phyloP scores from a whole-genome alignment of 2,329 filamentous ascomycete species.

The Epichloe amarillans region DNA sequence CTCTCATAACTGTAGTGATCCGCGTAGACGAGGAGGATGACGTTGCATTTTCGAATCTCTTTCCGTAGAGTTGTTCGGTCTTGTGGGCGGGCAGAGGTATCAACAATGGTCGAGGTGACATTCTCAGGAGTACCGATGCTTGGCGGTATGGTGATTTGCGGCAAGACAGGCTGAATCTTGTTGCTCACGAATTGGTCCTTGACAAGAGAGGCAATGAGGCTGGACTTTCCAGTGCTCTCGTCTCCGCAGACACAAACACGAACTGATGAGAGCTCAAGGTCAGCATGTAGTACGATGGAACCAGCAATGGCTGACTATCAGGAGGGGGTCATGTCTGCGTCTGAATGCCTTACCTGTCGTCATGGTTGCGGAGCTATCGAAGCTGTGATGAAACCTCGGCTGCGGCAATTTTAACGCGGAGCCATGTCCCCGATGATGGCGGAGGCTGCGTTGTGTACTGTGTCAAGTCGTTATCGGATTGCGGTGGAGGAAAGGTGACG shows the following conservation, averaged over 20 bases:
- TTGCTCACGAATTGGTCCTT: conserved; percentile 94
- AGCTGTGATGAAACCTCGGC: conserved; percentile 4
- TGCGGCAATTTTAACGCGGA: conserved; percentile 2
- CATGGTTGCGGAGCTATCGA: conserved; percentile 5
- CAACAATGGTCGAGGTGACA: conserved; percentile 93
- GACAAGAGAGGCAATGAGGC: conserved; percentile 85
- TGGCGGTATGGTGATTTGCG: conserved; percentile 88
- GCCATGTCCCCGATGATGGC: conserved; percentile 9
- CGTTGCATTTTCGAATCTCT: conserved; percentile 92
- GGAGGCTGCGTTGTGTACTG: neutral
- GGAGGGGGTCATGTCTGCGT: neutral
- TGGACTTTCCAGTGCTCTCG: conserved; percentile 88
- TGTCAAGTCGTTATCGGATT: neutral
- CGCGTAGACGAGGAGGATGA: conserved; percentile 91
- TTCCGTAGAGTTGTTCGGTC: conserved; percentile 82
- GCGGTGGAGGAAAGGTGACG: neutral
- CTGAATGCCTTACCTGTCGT: neutral
- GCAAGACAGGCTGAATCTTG: conserved; percentile 89
- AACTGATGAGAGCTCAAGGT: conserved; percentile 31
- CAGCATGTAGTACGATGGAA: neutral
- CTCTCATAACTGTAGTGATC: conserved; percentile 99
- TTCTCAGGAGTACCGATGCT: conserved; percentile 89
- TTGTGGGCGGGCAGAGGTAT: conserved; percentile 89
- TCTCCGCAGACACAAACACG: conserved; percentile 95
- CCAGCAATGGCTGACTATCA: neutral